Evolutionary conservation across 2,329 filamentous ascomycete species (phyloP).

Genomic region (Pseudogymnoascus sp.): DNA sequence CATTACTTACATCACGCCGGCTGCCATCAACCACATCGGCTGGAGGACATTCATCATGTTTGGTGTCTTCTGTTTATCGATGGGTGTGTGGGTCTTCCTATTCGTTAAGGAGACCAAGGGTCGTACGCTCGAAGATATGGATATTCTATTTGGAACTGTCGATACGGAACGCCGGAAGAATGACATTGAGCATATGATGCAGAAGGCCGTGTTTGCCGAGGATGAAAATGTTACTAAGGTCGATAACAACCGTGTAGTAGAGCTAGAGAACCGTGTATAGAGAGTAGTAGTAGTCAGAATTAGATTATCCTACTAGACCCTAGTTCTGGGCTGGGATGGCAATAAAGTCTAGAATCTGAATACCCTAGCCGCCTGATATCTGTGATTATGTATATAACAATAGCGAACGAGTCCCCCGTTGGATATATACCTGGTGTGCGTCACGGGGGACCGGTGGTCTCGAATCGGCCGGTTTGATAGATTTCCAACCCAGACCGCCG

Average conservation of each 20-base stretch:
- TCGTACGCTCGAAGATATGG: conserved; percentile 54
- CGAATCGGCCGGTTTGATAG: too few relatives aligned
- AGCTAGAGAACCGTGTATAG: background rate
- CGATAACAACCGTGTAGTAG: background rate
- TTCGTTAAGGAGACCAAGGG: conserved; percentile 64
- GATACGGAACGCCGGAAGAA: conserved; percentile 11
- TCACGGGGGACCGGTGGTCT: too few relatives aligned
- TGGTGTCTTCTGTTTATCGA: conserved; percentile 38
- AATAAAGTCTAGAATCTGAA: too few relatives aligned
- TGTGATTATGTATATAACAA: too few relatives aligned
- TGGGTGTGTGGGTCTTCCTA: conserved; percentile 39
- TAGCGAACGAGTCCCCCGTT: too few relatives aligned
- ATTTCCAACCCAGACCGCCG: too few relatives aligned
- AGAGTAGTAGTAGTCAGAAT: too few relatives aligned
- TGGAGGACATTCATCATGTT: conserved; percentile 43
- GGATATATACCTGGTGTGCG: too few relatives aligned
- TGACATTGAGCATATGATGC: conserved; percentile 15
- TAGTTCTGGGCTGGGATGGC: too few relatives aligned
- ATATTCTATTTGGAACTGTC: conserved; percentile 20
- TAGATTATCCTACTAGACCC: too few relatives aligned
- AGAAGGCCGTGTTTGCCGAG: background rate
- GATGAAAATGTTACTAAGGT: background rate
- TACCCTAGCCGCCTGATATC: too few relatives aligned
- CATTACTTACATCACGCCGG: conserved; percentile 45
- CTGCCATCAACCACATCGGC: conserved; percentile 41